A percentile compares a stretch with the other conserved stretches of the same genome.
Conservation (phyloP, 495 filamentous ascomycete genomes). For the Aspergillus panamensis region DNA sequence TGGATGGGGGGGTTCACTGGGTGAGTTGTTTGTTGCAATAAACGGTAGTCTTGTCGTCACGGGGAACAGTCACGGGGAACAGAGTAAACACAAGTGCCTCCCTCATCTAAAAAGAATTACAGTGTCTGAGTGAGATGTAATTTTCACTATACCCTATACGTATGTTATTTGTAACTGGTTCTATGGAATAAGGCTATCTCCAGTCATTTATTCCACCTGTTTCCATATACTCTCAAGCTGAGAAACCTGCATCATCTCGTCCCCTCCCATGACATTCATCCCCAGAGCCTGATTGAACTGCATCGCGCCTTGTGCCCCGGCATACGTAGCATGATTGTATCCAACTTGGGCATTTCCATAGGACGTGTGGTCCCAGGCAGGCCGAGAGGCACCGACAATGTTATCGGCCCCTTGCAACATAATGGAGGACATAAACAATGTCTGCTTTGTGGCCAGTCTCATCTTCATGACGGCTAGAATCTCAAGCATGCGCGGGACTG, state of each 20-base stretch:
- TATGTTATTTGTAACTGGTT: no score
- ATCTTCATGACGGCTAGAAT: neutral
- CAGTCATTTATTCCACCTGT: neutral
- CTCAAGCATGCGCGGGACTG: neutral
- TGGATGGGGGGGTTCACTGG: no score
- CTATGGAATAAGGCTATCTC: no score
- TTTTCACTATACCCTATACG: no score
- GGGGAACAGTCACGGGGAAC: no score
- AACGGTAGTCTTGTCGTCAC: no score
- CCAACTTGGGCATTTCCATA: neutral
- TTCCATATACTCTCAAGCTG: neutral
- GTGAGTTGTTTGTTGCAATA: no score
- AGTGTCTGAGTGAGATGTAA: no score
- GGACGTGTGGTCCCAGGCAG: neutral
- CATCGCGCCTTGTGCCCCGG: neutral
- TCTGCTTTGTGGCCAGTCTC: neutral
- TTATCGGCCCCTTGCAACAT: neutral
- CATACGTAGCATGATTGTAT: neutral
- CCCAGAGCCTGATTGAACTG: conserved; percentile 1
- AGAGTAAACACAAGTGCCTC: no score
- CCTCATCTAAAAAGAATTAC: no score
- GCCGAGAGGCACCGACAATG: neutral
- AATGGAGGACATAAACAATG: neutral
- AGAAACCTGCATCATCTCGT: conserved; percentile 2
- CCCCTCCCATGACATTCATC: neutral